These are phyloP conservation scores for Candida palmyrensis DNA, from an alignment of 805 yeast genomes.

Conservation along the genomic window DNA sequence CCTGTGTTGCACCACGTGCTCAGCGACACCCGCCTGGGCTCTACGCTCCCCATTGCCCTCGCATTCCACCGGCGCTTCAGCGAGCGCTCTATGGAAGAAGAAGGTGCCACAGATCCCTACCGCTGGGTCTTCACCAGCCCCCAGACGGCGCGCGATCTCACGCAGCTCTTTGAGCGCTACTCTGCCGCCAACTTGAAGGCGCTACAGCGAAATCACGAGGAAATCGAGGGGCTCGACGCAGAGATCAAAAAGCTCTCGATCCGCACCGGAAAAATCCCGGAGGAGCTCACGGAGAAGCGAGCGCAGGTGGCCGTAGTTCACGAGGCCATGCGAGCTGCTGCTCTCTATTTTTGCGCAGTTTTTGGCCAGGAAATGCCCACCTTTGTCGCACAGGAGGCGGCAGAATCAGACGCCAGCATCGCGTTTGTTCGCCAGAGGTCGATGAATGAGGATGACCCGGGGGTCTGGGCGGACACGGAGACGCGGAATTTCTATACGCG, in stretches of 20 bases:
- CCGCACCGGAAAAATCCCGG: constrained; percentile 58
- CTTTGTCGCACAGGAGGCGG: constrained; percentile 9
- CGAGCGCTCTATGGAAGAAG: background rate
- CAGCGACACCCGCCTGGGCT: constrained; percentile 23
- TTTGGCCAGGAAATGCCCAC: constrained; percentile 14
- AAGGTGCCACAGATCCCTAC: too few relatives aligned
- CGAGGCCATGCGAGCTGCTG: constrained; percentile 40
- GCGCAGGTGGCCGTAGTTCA: constrained; percentile 27
- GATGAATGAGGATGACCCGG: constrained; percentile 20
- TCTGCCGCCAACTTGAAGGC: constrained; percentile 36
- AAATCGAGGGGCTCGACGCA: constrained; percentile 22
- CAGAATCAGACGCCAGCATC: constrained; percentile 11
- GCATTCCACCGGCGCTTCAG: constrained; percentile 46
- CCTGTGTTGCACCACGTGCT: constrained; percentile 25
- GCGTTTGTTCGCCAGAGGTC: constrained; percentile 19
- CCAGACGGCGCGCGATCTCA: constrained; percentile 15
- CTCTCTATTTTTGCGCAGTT: constrained; percentile 28
- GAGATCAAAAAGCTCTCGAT: constrained; percentile 53
- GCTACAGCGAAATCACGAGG: constrained; percentile 30
- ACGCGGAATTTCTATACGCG: constrained; percentile 60
- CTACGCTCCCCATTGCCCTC: constrained; percentile 35
- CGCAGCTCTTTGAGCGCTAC: constrained; percentile 37
- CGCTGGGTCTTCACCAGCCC: constrained; percentile 20
- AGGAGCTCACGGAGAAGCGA: constrained; percentile 34
- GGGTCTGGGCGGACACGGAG: constrained; percentile 61